Evolutionary conservation across 2,329 filamentous ascomycete species (phyloP), one percentile per base, ranked within the genome.

Genomic region (Aspergillus carbonarius): DNA sequence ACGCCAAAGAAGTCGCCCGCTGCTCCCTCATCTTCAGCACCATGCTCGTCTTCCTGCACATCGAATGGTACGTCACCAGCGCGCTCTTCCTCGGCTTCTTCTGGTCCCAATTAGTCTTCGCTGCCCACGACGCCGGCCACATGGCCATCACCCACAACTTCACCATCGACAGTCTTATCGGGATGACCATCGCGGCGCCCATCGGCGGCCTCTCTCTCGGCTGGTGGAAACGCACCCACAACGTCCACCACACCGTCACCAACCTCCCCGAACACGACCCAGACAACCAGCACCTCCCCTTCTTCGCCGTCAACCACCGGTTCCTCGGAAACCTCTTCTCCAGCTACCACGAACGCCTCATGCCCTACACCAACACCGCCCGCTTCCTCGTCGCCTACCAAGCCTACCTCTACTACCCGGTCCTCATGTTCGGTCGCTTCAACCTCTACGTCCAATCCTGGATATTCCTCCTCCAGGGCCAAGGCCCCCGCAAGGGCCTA

Each of bases 171-270:
- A 89, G 88, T 2, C 81, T 88, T 52, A 91, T 98, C 61, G 93
- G 92, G 52, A 96, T 97, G 70, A 78, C 95, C 65, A 89, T 97
- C 68, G 92, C 92, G 50, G 89, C 96, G 72, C 96, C 89, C 66
- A 79, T 93, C 27, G 93, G 93, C 35, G 93, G 95, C 0, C 78
- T 98, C 20, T 96, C 91, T 13, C 78, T 96, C 48, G 91, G 93
- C 49, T 98, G 93, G 93, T 98, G 93, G 93, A 98, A 98, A 77
- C 84, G 86, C 60, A 96, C 87, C 71, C 93, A 98, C 75, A 97
- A 97, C 71, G 92, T 97, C 13, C 93, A 97, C 73, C 93, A 98
- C 71, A 91, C 97, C 67, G 89, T 97, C 46, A 98, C 93, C 9
- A 98, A 98, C 74, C 88, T 89, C 25, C 90, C 92, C 13, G 93